phyloP scores from a whole-genome alignment of 768 basidiomycete species.

The Trametopsis cervina region DNA sequence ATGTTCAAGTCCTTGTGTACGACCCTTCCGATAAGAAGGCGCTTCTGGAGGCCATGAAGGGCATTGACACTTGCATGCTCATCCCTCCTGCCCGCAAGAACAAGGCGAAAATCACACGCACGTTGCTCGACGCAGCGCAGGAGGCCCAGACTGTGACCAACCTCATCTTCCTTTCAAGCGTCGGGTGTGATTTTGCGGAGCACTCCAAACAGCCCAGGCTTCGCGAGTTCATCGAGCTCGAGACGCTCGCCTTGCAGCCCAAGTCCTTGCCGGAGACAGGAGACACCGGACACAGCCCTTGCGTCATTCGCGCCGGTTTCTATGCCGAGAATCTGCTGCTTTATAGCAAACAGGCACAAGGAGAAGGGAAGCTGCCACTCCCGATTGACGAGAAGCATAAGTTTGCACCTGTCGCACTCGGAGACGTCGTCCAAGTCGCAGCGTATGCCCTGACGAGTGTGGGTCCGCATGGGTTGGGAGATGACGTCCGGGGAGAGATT shows the following conservation, averaged over 20 bases:
- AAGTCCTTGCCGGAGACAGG: conserved; percentile 17
- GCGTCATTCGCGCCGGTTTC: conserved; percentile 25
- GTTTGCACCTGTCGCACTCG: conserved; percentile 25
- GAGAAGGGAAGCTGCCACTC: conserved; percentile 20
- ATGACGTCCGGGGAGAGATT: conserved; percentile 23
- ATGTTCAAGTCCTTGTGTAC: conserved; percentile 14
- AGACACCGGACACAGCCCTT: conserved; percentile 25
- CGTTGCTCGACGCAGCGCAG: conserved; percentile 17
- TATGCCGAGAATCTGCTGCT: conserved; percentile 26
- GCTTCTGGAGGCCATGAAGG: conserved; percentile 15
- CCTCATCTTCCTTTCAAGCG: conserved; percentile 21
- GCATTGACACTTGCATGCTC: conserved; percentile 19
- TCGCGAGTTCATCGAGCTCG: conserved; percentile 27
- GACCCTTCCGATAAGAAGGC: conserved; percentile 14
- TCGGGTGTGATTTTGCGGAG: conserved; percentile 25
- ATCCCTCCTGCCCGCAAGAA: conserved; percentile 24
- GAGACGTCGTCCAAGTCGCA: conserved; percentile 22
- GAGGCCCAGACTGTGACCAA: conserved; percentile 19
- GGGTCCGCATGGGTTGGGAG: conserved; percentile 25
- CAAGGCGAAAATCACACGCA: conserved; percentile 19
- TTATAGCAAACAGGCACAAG: conserved; percentile 23
- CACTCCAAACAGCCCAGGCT: conserved; percentile 24
- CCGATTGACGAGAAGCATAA: conserved; percentile 22
- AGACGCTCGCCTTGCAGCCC: conserved; percentile 21
- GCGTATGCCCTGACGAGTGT: conserved; percentile 22